Evolutionary conservation across 1,139 yeast species (phyloP).

Genomic region (Suhomyces wounanorum): DNA sequence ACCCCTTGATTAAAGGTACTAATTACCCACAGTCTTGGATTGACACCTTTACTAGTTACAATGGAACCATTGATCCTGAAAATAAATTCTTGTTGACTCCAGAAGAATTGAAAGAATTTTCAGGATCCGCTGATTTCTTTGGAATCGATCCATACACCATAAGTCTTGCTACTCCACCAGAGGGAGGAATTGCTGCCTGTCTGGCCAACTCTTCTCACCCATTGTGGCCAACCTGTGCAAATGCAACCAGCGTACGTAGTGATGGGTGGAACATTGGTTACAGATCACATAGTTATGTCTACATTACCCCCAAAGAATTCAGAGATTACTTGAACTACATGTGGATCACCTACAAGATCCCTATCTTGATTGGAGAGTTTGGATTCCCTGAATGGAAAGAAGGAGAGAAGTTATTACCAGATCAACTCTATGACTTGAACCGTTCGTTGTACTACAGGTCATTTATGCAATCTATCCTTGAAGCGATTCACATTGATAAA

Average conservation of each 20-base stretch:
- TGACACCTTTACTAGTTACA: conserved; percentile 21
- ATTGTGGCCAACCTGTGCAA: conserved; percentile 26
- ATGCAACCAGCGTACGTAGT: conserved; percentile 16
- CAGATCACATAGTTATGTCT: conserved; percentile 25
- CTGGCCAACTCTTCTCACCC: conserved; percentile 18
- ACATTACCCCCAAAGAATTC: conserved; percentile 24
- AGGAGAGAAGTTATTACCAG: conserved; percentile 24
- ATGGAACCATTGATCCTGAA: conserved; percentile 9
- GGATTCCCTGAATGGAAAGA: conserved; percentile 40
- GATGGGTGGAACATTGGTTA: conserved; percentile 35
- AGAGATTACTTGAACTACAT: conserved; percentile 23
- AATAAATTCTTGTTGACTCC: conserved; percentile 23
- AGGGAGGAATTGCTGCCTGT: conserved; percentile 23
- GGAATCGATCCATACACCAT: conserved; percentile 42
- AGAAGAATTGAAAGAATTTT: conserved; percentile 26
- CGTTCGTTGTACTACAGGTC: conserved; percentile 33
- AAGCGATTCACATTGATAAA: conserved; percentile 26
- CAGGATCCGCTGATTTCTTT: conserved; percentile 31
- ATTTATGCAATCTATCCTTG: conserved; percentile 29
- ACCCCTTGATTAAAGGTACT: conserved; percentile 34
- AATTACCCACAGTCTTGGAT: conserved; percentile 32
- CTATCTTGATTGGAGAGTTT: conserved; percentile 30
- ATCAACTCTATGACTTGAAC: conserved; percentile 29
- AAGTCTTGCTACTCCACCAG: conserved; percentile 23
- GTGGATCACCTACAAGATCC: conserved; percentile 24